Percentiles rank a stretch among this genome's conserved stretches.
These are phyloP conservation scores for Umbelopsis ramanniana DNA, from an alignment of 192 early-diverging fungal species.

Conservation along the genomic window DNA sequence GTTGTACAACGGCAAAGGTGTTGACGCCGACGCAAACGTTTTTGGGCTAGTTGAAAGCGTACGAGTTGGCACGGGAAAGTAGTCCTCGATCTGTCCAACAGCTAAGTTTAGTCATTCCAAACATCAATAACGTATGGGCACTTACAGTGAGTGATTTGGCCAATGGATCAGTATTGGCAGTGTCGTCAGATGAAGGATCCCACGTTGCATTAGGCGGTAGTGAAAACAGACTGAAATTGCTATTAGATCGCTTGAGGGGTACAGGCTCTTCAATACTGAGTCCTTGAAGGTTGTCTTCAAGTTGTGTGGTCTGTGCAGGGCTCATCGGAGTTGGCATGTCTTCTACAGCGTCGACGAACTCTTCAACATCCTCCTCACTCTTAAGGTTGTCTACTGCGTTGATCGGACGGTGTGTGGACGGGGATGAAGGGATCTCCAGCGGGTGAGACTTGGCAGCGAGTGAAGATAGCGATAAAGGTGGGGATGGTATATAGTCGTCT, in stretches of 20 bases:
- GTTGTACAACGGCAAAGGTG: constrained; percentile 26
- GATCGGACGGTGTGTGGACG: not conserved
- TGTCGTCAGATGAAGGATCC: not conserved
- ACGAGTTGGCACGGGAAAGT: constrained; percentile 7
- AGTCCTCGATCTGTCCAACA: not conserved
- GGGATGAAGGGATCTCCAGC: not conserved
- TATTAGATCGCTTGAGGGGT: constrained; percentile 22
- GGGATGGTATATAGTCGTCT: constrained; percentile 3
- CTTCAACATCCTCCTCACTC: not conserved
- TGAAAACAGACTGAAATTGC: constrained; percentile 29
- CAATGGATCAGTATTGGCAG: not conserved
- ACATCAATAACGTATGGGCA: no score
- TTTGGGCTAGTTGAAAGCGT: not conserved
- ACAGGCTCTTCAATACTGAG: not conserved
- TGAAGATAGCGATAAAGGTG: not conserved
- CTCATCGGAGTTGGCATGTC: not conserved
- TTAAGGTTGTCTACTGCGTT: not conserved
- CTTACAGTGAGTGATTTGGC: constrained; percentile 3
- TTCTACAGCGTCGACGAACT: constrained; percentile 12
- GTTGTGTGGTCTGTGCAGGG: constrained; percentile 3
- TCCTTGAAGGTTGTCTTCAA: not conserved
- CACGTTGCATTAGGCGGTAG: constrained; percentile 15
- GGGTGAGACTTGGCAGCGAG: constrained; percentile 1
- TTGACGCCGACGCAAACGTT: constrained; percentile 4
- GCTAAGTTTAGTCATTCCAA: not conserved